A percentile compares a stretch with the other conserved stretches of the same genome.
These are phyloP conservation scores for thale cress (Arabidopsis thaliana) DNA, from an alignment of 345 rosid genomes.

Conservation along the genomic window TAIR10.1 NC_003075.7:7073001-7073500, in stretches of 20 bases:
- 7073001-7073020: conserved; percentile 69
- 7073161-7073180: conserved; percentile 54
- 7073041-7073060: conserved; percentile 99
- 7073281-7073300: conserved; percentile 8
- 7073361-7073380: conserved; percentile 56
- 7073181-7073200: conserved; percentile 50
- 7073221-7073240: conserved; percentile 72
- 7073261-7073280: conserved; percentile 6
- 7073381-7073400: conserved; percentile 49
- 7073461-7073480: conserved; percentile 8
- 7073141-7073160: conserved; percentile 31
- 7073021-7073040: conserved; percentile 97
- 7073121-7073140: conserved; percentile 11
- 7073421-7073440: conserved; percentile 78
- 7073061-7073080: conserved; percentile 70
- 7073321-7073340: conserved; percentile 72
- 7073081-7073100: conserved; percentile 14
- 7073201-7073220: conserved; percentile 66
- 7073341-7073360: conserved; percentile 49
- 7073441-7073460: conserved; percentile 23
- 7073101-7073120: conserved; percentile 21
- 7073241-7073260: conserved; percentile 60
- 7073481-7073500: conserved; percentile 1
- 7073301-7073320: conserved; percentile 49
- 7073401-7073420: conserved; percentile 48